These are phyloP conservation scores for Toxicodendron radicans DNA, from an alignment of 345 rosid species.

Conservation along the genomic window DNA sequence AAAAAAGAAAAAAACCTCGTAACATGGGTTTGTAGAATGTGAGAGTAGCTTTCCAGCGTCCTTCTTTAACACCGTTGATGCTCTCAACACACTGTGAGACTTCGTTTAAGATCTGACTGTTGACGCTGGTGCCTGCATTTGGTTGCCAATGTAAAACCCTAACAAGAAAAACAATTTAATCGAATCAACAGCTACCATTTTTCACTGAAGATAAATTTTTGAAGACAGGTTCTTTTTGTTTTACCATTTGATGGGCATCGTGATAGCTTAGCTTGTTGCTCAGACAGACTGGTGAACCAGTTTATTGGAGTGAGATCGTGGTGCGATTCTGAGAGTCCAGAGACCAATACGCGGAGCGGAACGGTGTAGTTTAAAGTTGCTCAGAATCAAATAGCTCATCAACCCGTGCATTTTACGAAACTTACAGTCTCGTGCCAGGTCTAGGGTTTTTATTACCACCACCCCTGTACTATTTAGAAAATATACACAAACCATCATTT, in stretches of 20 bases:
- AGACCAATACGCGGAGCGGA: too few relatives aligned
- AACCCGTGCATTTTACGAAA: too few relatives aligned
- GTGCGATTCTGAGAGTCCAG: neutral
- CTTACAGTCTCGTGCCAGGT: too few relatives aligned
- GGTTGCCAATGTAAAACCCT: slow-evolving; percentile 98
- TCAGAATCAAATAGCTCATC: too few relatives aligned
- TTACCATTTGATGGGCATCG: slow-evolving; percentile 57
- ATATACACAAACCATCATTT: too few relatives aligned
- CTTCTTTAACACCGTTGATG: slow-evolving; percentile 86
- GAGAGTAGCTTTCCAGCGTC: slow-evolving; percentile 87
- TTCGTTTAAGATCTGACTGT: slow-evolving; percentile 82
- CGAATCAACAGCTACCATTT: neutral
- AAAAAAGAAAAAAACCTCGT: slow-evolving; percentile 37
- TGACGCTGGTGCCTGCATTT: slow-evolving; percentile 74
- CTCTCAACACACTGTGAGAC: slow-evolving; percentile 79
- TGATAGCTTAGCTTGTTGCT: neutral
- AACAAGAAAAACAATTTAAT: neutral
- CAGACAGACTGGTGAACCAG: neutral
- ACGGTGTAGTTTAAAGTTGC: too few relatives aligned
- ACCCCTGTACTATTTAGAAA: too few relatives aligned
- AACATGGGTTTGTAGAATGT: slow-evolving; percentile 66
- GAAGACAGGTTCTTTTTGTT: neutral
- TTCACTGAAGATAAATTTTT: neutral
- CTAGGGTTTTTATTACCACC: too few relatives aligned
- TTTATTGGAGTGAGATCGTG: neutral